Base-by-base conservation (phyloP, 2,329 filamentous ascomycete genomes). In the Phaeosphaeria sp. region DNA sequence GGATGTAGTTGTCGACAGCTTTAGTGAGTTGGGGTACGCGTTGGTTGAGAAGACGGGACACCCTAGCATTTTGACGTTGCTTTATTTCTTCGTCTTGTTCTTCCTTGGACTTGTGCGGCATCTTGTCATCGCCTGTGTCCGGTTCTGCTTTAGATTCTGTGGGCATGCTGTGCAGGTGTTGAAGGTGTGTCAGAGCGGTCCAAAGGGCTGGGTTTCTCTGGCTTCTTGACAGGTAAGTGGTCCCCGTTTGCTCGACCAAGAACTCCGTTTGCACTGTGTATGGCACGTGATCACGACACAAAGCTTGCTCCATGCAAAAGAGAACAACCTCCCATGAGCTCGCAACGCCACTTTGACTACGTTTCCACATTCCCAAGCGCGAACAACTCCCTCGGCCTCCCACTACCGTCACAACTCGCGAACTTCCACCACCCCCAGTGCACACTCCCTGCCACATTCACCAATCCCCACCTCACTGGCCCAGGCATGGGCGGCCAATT, bases 401-500 rank as follows among this genome's bases (percentile, higher is more conserved):
- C 86, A 0, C 75, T 69, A 3, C 78, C 74, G 65, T 86, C 83
- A 65, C 87, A 90, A 66, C 86, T 89, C 30, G 85, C 80, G 78
- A 89, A 90, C 77, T 83, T 87, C 87, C 87, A 90, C 82, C 83
- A 84, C 2, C 81, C 78, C 36, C 81, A 81, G 63, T 88, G 80
- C 74, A 81, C 84, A 36, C 83, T 80, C 1, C 85, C 86, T 1
- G 79, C 85, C 44, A 89, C 72, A 65, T 88, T 88, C 36, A 84
- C 79, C 59, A 90, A 66, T 0, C 82, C 83, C 86, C 86, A 89
- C 54, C 82, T 81, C 58, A 89, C 80, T 2, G 84, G 82, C 5
- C 78, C 80, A 0, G 87, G 87, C 79, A 89, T 89, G 0, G 87
- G 86, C 46, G 87, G 87, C 87, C 87, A 90, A 64, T 82, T 81